phyloP scores from a whole-genome alignment of 2,329 filamentous ascomycete genomes.

The Diaporthe velutina region DNA sequence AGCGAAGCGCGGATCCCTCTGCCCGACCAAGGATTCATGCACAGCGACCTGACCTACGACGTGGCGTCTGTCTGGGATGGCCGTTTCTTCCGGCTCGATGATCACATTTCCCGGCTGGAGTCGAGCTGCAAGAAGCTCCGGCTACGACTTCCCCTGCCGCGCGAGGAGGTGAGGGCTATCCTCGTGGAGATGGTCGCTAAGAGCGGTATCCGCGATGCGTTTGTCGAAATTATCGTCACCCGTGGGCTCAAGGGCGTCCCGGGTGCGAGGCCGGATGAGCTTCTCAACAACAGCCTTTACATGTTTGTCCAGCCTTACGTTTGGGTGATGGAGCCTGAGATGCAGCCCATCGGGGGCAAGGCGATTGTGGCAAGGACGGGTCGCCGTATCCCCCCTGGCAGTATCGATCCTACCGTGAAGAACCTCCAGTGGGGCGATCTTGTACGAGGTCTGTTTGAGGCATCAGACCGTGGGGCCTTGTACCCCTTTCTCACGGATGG shows the following conservation, averaged over 20 bases:
- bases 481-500: constrained; percentile 65
- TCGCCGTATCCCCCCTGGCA: constrained; percentile 56
- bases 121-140: constrained; percentile 59
- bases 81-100: constrained; percentile 63
- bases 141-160: constrained; percentile 55
- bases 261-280: constrained; percentile 48
- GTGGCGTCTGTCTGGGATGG: constrained; percentile 65
- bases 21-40: constrained; percentile 64
- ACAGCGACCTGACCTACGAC: constrained; percentile 65
- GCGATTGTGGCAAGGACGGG: constrained; percentile 61
- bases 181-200: constrained; percentile 59
- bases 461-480: constrained; percentile 57
- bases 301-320: constrained; percentile 62
- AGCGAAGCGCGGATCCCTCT: constrained; percentile 61
- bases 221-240: constrained; percentile 64
- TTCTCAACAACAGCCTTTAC: constrained; percentile 57
- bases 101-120: constrained; percentile 59
- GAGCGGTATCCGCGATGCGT: constrained; percentile 62
- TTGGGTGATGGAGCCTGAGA: constrained; percentile 62
- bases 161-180: constrained; percentile 54
- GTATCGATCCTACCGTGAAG: constrained; percentile 65
- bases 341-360: constrained; percentile 55
- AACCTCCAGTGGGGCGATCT: constrained; percentile 66
- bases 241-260: constrained; percentile 60
- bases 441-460: constrained; percentile 59